Conservation (phyloP, 208 protist genomes). For the Crithidia fasciculata region DNA sequence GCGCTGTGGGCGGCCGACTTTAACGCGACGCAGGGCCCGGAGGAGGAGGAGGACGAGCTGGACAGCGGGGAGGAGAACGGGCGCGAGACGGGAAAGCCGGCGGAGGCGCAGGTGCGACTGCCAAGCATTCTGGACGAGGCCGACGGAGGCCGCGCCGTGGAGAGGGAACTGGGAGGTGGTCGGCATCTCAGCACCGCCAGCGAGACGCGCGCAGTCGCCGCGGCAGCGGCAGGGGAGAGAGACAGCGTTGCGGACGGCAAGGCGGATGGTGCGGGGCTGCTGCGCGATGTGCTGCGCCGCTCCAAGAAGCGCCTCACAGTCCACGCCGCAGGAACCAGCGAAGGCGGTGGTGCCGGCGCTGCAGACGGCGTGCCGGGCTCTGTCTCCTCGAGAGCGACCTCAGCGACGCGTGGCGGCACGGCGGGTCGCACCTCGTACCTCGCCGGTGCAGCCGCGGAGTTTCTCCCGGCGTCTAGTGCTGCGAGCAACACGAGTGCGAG, state of each 20-base stretch:
- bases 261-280: conserved; percentile 10
- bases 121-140: conserved; percentile 12
- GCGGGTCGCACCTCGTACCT: too few species aligned
- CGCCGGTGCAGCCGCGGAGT: too few species aligned
- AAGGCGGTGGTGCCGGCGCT: not conserved
- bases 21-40: not conserved
- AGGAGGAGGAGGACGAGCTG: not conserved
- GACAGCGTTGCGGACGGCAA: not conserved
- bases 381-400: not conserved
- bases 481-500: too few species aligned
- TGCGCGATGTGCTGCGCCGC: conserved; percentile 29
- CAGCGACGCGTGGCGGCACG: too few species aligned
- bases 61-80: not conserved
- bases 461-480: too few species aligned
- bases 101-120: not conserved
- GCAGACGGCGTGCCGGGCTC: not conserved
- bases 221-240: too few species aligned
- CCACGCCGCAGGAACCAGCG: not conserved
- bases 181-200: too few species aligned
- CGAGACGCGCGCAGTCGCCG: too few species aligned
- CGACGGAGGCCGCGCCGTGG: not conserved
- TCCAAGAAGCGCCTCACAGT: conserved; percentile 20
- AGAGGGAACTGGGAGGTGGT: too few species aligned
- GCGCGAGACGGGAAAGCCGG: not conserved
- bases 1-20: not conserved